Base-by-base conservation (phyloP, 345 rosid genomes). In the Lumnitzera littorea region DNA sequence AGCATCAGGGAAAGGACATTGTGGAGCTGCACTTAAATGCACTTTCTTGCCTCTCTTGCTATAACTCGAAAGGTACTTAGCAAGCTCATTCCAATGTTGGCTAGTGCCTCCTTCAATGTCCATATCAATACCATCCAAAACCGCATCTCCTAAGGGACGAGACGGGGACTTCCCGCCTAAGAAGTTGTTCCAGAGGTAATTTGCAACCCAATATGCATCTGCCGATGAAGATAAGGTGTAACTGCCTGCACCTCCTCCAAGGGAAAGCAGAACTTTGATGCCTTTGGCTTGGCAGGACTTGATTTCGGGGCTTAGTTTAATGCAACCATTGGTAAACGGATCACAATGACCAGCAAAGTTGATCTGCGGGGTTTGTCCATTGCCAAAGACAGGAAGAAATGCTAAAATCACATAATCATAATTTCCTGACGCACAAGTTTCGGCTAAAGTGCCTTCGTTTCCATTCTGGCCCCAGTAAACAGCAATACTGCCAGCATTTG, bases 321-420 rank as follows among this genome's bases (percentile, higher is more conserved):
- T 68, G 61, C 85, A 83, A 46, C 77, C 70, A 12, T 61, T 57
- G 36, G 70, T 24, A n/a, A 73, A 65, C 2, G 85, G 85, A 68
- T 76, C 74, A 54, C 88, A 80, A 67, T 80, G 85, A 5, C 88
- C 88, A 24, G 82, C 84, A 11, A 83, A 78, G 72, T 78, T 76
- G 55, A 80, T 55, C 60, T 43, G 64, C 4, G 88, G 84, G 66
- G 65, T 61, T 24, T 59, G 80, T 13, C 85, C 85, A 3, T 50
- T 67, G 57, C 88, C 88, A 11, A 80, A 78, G 56, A 62, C 72
- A 61, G 69, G 62, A 43, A 83, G 88, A 61, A 83, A 80, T 12
- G 88, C 83, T 8, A 83, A 25, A 70, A 70, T 83, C 31, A 83
- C 84, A 57, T 62, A 72, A 46, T 71, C 43, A 62, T 76, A 84